A percentile compares a stretch with the other conserved stretches of the same genome.
Conservation (phyloP, 1,284 basidiomycete species). For the Meira miltonrushii region DNA sequence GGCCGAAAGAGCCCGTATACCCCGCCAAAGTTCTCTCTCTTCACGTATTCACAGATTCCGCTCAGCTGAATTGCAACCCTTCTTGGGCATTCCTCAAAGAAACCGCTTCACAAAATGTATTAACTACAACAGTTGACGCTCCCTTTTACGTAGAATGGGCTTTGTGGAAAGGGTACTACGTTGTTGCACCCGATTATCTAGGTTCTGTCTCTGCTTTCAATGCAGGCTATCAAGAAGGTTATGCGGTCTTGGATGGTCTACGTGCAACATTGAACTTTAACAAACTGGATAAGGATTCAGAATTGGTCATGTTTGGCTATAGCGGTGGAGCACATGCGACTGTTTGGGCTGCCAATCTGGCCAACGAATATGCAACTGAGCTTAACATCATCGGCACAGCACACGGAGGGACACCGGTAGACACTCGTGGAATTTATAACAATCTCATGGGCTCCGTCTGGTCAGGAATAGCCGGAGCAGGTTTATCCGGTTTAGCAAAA, state of each 20-base stretch:
- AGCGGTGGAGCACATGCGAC: slow-evolving; percentile 18
- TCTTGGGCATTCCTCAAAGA: slow-evolving; percentile 11
- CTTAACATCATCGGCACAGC: slow-evolving; percentile 17
- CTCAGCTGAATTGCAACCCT: slow-evolving; percentile 9
- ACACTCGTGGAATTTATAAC: slow-evolving; percentile 22
- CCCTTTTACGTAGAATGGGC: slow-evolving; percentile 9
- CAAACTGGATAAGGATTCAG: background rate
- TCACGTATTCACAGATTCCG: slow-evolving; percentile 10
- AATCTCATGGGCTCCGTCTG: slow-evolving; percentile 27
- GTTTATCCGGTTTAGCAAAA: slow-evolving; percentile 24
- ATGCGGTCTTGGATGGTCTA: slow-evolving; percentile 13
- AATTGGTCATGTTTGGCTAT: slow-evolving; percentile 18
- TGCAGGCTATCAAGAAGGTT: slow-evolving; percentile 13
- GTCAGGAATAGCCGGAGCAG: slow-evolving; percentile 36
- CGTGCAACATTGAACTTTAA: background rate
- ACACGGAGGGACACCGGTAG: slow-evolving; percentile 39
- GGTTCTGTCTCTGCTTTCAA: slow-evolving; percentile 16
- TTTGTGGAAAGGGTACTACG: slow-evolving; percentile 12
- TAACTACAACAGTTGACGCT: slow-evolving; percentile 6
- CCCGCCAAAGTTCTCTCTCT: slow-evolving; percentile 11
- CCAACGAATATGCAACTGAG: slow-evolving; percentile 14
- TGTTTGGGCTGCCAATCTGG: slow-evolving; percentile 14
- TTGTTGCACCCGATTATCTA: slow-evolving; percentile 14
- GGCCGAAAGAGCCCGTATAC: slow-evolving; percentile 3
- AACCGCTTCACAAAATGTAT: background rate